These are phyloP conservation scores for Hericium coralloides DNA, from an alignment of 768 basidiomycete genomes.

Conservation along the genomic window DNA sequence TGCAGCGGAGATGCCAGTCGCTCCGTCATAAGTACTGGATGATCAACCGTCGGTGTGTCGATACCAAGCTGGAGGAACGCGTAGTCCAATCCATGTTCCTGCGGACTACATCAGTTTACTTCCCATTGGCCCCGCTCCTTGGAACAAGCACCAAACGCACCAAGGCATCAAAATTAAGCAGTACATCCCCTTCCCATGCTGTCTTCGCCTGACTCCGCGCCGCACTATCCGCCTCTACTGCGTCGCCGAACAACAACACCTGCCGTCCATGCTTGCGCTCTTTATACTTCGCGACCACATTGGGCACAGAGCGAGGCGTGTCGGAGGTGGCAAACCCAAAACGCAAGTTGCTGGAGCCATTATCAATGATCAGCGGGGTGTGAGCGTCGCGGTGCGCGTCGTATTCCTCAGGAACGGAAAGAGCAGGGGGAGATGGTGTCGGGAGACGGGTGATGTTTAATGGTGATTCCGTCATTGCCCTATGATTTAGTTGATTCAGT, in stretches of 20 bases:
- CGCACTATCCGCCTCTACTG: conserved; percentile 78
- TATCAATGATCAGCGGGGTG: conserved; percentile 80
- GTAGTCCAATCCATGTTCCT: conserved; percentile 95
- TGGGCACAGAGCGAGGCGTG: conserved; percentile 51
- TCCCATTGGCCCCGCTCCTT: background rate
- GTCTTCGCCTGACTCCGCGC: conserved; percentile 69
- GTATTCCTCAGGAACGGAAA: conserved; percentile 4
- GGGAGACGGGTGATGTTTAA: conserved; percentile 1
- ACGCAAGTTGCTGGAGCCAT: conserved; percentile 73
- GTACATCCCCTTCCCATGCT: conserved; percentile 91
- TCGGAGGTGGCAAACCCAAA: conserved; percentile 71
- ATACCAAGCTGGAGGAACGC: conserved; percentile 84
- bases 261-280: conserved; percentile 80
- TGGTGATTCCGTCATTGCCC: background rate
- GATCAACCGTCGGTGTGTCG: conserved; percentile 63
- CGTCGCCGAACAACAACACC: conserved; percentile 82
- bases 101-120: conserved; percentile 8
- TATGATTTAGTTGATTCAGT: too few species aligned
- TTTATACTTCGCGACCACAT: conserved; percentile 79
- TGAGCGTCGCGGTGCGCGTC: conserved; percentile 11
- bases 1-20: conserved; percentile 81
- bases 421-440: conserved; percentile 5
- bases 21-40: conserved; percentile 93
- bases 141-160: conserved; percentile 38
- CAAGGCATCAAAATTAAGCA: conserved; percentile 87